Conservation (phyloP, 169 alveolate genomes). For the Plasmodium cynomolgi region DNA sequence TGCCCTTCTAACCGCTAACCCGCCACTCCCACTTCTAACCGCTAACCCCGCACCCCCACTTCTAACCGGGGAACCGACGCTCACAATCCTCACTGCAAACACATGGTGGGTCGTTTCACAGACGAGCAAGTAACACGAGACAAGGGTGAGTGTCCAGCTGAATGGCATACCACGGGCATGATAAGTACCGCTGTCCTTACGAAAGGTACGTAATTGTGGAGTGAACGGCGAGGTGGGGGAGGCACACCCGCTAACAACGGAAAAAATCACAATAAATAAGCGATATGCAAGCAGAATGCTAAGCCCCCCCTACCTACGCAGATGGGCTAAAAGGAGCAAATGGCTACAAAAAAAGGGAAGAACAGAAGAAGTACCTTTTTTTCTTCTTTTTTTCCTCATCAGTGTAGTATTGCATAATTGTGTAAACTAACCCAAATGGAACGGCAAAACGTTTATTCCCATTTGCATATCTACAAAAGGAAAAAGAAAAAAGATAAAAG, state of each 20-base stretch:
- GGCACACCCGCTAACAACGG: background rate
- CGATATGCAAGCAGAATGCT: background rate
- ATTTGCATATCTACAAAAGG: background rate
- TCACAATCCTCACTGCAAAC: background rate
- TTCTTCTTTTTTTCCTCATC: background rate
- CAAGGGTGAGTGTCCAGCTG: background rate
- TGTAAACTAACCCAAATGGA: background rate
- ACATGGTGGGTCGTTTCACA: background rate
- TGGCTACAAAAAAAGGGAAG: background rate
- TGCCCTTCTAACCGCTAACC: background rate
- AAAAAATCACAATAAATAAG: background rate
- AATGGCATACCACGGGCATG: slow-evolving; percentile 11
- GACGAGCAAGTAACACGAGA: background rate
- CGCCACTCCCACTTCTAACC: too few relatives aligned
- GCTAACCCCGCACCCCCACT: too few relatives aligned
- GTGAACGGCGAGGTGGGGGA: background rate
- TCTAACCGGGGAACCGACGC: background rate
- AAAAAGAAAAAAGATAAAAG: too few relatives aligned
- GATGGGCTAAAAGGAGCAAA: background rate
- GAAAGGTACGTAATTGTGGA: background rate
- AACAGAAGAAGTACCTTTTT: background rate
- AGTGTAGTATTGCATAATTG: background rate
- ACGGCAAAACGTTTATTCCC: background rate
- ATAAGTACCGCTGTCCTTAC: background rate
- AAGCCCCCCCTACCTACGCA: background rate